Conservation (phyloP, 2,329 filamentous ascomycete genomes). For the Pseudopithomyces chartarum region DNA sequence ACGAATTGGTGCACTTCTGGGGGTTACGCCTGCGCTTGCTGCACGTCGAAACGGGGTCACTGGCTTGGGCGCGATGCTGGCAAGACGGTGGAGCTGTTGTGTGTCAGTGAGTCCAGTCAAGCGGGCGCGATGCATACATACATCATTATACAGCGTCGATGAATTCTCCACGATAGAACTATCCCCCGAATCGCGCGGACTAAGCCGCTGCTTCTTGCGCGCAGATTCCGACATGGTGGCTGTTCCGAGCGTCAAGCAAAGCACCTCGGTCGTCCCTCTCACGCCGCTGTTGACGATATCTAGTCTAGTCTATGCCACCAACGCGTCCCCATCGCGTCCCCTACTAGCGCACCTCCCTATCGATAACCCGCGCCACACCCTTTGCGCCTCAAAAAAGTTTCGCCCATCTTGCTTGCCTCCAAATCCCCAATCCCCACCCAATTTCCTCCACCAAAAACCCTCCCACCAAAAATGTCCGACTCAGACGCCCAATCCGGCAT, state of each 20-base stretch:
- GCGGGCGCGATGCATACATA: constrained; percentile 11
- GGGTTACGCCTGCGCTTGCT: constrained; percentile 39
- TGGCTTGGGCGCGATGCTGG: constrained; percentile 34
- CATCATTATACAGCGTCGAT: constrained; percentile 25
- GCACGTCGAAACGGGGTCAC: constrained; percentile 44
- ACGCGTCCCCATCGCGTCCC: constrained; percentile 12
- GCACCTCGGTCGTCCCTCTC: constrained; percentile 1
- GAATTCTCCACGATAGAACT: constrained; percentile 8
- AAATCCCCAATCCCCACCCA: constrained; percentile 7
- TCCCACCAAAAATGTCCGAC: constrained; percentile 51
- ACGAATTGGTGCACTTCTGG: constrained; percentile 31
- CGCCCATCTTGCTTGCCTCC: constrained; percentile 15
- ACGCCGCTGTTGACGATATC: constrained; percentile 24
- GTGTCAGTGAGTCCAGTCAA: constrained; percentile 2
- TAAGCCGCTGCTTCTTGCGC: constrained; percentile 41
- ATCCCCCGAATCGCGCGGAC: constrained; percentile 24
- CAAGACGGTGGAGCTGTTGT: constrained; percentile 34
- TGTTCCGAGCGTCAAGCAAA: background rate
- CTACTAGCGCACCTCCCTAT: constrained; percentile 22
- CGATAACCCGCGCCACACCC: constrained; percentile 31
- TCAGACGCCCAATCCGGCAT: constrained; percentile 50
- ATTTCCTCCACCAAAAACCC: constrained; percentile 23
- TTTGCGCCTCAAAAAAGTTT: constrained; percentile 15
- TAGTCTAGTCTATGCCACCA: constrained; percentile 1
- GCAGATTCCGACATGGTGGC: constrained; percentile 43